Base-by-base conservation (phyloP, 2,329 filamentous ascomycete genomes). In the Phyllosticta citriasiana region DNA sequence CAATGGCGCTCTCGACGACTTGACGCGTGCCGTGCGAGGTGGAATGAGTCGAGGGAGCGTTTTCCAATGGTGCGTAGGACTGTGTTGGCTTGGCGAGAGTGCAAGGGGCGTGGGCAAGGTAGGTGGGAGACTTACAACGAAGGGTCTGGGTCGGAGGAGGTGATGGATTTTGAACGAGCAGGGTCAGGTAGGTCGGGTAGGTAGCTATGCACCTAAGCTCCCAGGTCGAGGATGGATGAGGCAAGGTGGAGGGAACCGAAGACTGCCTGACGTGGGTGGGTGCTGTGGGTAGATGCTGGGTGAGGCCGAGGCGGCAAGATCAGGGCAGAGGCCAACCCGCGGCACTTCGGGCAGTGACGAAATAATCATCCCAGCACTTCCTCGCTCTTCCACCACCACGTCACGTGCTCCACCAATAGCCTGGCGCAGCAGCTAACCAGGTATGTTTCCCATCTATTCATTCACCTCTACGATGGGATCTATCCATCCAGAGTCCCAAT, bases 41-140 rank as follows among this genome's bases (percentile, higher is more conserved):
- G 40, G 40, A 47, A 47, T 47, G 16, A 7, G 10, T 40, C 35
- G 16, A 16, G 40, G 3, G 3, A 47, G 40, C n/a, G 40, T 47
- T 47, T 16, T 47, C 40, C n/a, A n/a, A n/a, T 1, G 4, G n/a
- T n/a, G 16, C 40, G 16, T 6, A 19, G 12, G 57, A 50, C 60
- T 24, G 56, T 55, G 55, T 53, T 51, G 25, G 60, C 60, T 53
- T 51, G 25, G 24, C 54, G 54, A 33, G 27, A 27, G 26, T 30
- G 30, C 30, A 30, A 30, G 30, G 26, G 19, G 54, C 24, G 7
- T 30, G 10, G 30, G 54, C 19, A 22, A 22, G 19, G 19, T 22
- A 22, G 19, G 19, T 22, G 19, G 52, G 47, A 30, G 68, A 70
- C 70, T 72, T 71, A 71, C 65, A 62, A 67, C 63, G 63, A 47